These are phyloP conservation scores for Plasmodium sp. DNA, from an alignment of 169 alveolate genomes.

Conservation along the genomic window DNA sequence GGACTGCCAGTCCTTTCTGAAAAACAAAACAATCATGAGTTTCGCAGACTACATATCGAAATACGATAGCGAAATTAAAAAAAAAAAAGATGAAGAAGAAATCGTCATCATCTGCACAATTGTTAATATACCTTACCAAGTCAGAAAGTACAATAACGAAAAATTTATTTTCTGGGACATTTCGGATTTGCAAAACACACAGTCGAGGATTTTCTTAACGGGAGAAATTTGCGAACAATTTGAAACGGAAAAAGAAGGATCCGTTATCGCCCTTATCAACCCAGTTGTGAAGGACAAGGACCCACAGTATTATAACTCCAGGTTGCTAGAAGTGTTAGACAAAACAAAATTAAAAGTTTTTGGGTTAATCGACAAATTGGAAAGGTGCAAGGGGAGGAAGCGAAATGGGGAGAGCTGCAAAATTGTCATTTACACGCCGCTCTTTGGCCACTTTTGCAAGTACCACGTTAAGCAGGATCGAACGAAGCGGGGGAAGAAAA, in stretches of 20 bases:
- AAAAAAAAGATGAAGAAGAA: slow-evolving; percentile 21
- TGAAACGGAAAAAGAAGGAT: slow-evolving; percentile 53
- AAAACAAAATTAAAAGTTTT: slow-evolving; percentile 10
- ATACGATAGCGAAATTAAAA: slow-evolving; percentile 50
- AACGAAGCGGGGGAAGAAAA: slow-evolving; percentile 20
- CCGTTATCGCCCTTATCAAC: slow-evolving; percentile 41
- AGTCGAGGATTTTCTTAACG: slow-evolving; percentile 37
- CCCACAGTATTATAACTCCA: slow-evolving; percentile 47
- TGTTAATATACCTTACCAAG: slow-evolving; percentile 70
- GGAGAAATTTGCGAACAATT: slow-evolving; percentile 61
- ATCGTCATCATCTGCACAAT: slow-evolving; percentile 37
- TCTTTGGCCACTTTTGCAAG: slow-evolving; percentile 44
- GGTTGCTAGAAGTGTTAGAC: slow-evolving; percentile 15
- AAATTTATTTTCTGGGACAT: slow-evolving; percentile 68
- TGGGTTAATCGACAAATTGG: slow-evolving; percentile 29
- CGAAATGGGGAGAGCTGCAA: slow-evolving; percentile 30
- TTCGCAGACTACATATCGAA: slow-evolving; percentile 38
- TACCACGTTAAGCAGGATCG: slow-evolving; percentile 51
- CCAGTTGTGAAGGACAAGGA: slow-evolving; percentile 51
- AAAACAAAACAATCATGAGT: slow-evolving; percentile 20
- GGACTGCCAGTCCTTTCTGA: slow-evolving; percentile 9
- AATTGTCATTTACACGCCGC: slow-evolving; percentile 36
- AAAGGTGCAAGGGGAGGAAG: slow-evolving; percentile 61
- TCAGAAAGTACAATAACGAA: slow-evolving; percentile 40
- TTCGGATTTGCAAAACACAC: slow-evolving; percentile 64